Conservation (phyloP, 176 grass and related monocot species). For the Juncus effusus region DNA sequence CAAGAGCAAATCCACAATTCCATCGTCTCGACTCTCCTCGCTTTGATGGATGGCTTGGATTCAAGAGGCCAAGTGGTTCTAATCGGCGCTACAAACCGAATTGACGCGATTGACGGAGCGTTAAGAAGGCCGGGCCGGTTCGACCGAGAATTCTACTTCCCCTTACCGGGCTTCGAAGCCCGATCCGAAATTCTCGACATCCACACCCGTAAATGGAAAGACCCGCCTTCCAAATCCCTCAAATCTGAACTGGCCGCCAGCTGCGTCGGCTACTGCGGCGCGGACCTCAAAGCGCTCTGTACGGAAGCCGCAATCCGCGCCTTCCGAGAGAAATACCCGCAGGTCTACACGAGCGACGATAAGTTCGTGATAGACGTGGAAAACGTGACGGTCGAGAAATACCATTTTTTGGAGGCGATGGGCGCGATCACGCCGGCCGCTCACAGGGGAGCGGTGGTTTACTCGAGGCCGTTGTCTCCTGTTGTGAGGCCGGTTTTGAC, state of each 20-base stretch:
- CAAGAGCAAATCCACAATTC: slow-evolving; percentile 99
- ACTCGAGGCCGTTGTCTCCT: slow-evolving; percentile 76
- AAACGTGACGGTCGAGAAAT: slow-evolving; percentile 67
- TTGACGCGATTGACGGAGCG: slow-evolving; percentile 98
- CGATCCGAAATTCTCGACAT: slow-evolving; percentile 87
- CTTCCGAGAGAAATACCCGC: slow-evolving; percentile 98
- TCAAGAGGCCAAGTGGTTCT: slow-evolving; percentile 98
- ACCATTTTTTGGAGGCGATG: slow-evolving; percentile 99
- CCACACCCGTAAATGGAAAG: slow-evolving; percentile 99
- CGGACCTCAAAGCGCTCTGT: slow-evolving; percentile 94
- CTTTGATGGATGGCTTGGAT: slow-evolving; percentile 98
- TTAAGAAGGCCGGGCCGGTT: slow-evolving; percentile 93
- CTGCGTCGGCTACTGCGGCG: slow-evolving; percentile 98
- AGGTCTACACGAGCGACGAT: slow-evolving; percentile 98
- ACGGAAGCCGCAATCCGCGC: slow-evolving; percentile 95
- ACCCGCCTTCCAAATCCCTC: slow-evolving; percentile 67
- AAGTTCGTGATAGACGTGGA: slow-evolving; percentile 99
- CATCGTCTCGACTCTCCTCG: slow-evolving; percentile 97
- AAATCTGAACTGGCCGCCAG: slow-evolving; percentile 94
- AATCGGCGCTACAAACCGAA: slow-evolving; percentile 98
- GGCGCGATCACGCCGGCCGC: slow-evolving; percentile 91
- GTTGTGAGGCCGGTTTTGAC: slow-evolving; percentile 76
- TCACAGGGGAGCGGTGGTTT: slow-evolving; percentile 85
- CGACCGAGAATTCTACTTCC: slow-evolving; percentile 96
- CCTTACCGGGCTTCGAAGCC: slow-evolving; percentile 93